Base-by-base conservation (phyloP, 805 yeast genomes). In the Wickerhamiella vanderwaltii region DNA sequence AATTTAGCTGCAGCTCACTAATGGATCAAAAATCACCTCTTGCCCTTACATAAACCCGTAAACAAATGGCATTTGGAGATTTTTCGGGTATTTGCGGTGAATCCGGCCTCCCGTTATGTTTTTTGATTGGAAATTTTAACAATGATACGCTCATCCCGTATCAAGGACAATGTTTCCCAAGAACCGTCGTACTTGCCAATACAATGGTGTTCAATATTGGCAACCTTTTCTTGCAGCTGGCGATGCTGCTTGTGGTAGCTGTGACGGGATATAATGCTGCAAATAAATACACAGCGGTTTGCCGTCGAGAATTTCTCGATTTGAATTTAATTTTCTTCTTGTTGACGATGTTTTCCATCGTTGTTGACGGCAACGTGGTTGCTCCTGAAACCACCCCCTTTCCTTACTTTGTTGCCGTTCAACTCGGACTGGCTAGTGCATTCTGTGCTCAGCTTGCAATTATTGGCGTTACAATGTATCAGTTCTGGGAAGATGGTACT, bases 401-500 rank as follows among this genome's bases (percentile, higher is more conserved):
- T 55, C 80, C 84, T 1, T 86, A 80, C 58, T 81, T 87, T 57
- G 95, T 84, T 4, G 75, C 91, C 11, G 66, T 78, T 5, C 96
- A 88, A 58, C 57, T 79, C 17, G 95, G 88, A 0, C 53, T 83
- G 15, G 69, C 80, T 0, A 75, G 86, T 9, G 78, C 82, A 0
- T 69, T 77, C 25, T 81, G 94, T 54, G 67, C 78, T 66, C 61
- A 80, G 30, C 59, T 88, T 41, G 63, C 82, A 55, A 65, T 75
- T 41, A 78, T 79, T 46, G 95, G 96, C 3, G 56, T 91, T 4
- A 61, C 86, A 15, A 87, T 88, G 15, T 85, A 85, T 59, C 91
- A 86, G 59, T 62, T 87, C 26, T 91, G 95, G 93, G 96, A 87
- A 59, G 98, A 88, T 59, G 96, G 96, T 15, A 79, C 95, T 1